Evolutionary conservation across 192 early-diverging fungal species (phyloP), one percentile per base, ranked within the genome.

Genomic region (Radiomyces spectabilis): DNA sequence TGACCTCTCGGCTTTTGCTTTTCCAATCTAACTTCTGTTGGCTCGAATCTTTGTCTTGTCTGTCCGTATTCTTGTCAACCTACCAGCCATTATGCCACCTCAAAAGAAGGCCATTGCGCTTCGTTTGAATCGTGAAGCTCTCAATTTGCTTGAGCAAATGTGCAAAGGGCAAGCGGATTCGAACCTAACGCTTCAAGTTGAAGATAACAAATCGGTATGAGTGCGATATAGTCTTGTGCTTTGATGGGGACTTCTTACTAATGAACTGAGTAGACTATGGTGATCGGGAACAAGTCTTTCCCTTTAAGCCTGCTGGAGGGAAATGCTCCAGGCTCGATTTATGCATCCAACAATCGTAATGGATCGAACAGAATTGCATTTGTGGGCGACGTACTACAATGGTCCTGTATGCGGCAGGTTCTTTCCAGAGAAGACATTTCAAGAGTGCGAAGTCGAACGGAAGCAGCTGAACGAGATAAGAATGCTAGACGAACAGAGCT

Each of bases 401-500:
- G 3, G 15, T 21, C 25, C 9, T 15, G 30, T 31, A 48, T 48
- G 46, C 15, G 24, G 5, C 46, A 48, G 24, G 46, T 48, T 15
- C 15, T 48, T 4, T 48, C 46, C 21, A 27, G 30, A 31, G 46
- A 48, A 48, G 46, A 48, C 46, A 48, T 29, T 21, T 29, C 24
- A 22, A 21, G 46, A 15, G 30, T 22, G 5, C 9, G 46, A 25
- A 48, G 21, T 27, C 46, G 46, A 21, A 48, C 46, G 5, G 46
- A 48, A 22, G 25, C 24, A 31, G 30, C 12, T 31, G 46, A 48
- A 48, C 24, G 30, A 27, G 46, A 48, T 15, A 48, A 48, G 21
- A 21, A 48, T 12, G 46, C 46, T 29, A 48, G 46, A 48, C 15
- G 46, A 12, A 48, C 30, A 9, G 46, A 48, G 15, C 29, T 48